Base-by-base conservation (phyloP, 2,329 filamentous ascomycete genomes). In the Colletotrichum limetticola region DNA sequence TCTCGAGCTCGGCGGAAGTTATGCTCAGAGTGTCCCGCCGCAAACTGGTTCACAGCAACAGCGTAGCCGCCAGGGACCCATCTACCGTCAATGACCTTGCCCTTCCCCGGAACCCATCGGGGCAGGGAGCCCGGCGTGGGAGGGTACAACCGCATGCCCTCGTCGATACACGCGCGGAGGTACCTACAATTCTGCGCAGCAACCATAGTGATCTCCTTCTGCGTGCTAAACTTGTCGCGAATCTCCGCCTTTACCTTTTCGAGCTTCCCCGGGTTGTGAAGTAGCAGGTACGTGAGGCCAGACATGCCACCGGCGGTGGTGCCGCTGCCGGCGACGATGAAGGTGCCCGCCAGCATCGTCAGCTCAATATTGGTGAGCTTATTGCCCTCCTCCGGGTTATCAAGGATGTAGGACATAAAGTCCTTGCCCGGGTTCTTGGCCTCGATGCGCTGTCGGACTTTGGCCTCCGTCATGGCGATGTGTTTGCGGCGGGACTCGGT, bases 341-440 rank as follows among this genome's bases (percentile, higher is more conserved):
- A 65, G 22, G 55, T 65, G 52, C 62, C 55, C 12, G 62, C 62
- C 62, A 65, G 22, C 62, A 65, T 65, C 14, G 37, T 52, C n/a
- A 56, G 32, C 4, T 65, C 62, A 5, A 65, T 24, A 5, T 65
- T 65, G 30, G 62, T 56, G 16, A 56, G 62, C 52, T 42, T 56
- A 7, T 65, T 52, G 3, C 35, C 46, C 14, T 30, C 62, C 6
- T 66, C 63, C 24, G 42, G 2, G 12, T 61, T 61, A 4, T 61
- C 37, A 16, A 61, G 59, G 26, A 61, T 61, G 19, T 46, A 61
- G 3, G 59, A 61, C 59, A 61, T 61, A 9, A 61, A 61, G 37
- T 62, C 59, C 37, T 52, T 62, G 26, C 59, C 59, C 4, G 59
- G 59, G 19, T 32, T 62, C 59, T 49, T 42, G 22, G 37, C 37